Conservation (phyloP, 1,284 basidiomycete genomes). For the Ustilago shanxiensis region DNA sequence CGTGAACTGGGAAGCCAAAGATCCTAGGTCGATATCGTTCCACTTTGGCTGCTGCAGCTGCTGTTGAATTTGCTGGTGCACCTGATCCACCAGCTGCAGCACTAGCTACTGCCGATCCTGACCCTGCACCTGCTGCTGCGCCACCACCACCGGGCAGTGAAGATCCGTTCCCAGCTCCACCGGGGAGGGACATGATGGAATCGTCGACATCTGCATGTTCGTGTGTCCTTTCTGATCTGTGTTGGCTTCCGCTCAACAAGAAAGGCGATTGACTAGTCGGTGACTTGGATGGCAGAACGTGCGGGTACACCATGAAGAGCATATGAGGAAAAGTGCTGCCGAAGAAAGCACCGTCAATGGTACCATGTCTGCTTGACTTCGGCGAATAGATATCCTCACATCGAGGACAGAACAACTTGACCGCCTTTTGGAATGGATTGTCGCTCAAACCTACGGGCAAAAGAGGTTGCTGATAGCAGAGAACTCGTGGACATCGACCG, state of each 20-base stretch:
- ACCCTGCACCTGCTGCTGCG: too few relatives aligned
- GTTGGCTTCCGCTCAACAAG: constrained; percentile 41
- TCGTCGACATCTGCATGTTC: constrained; percentile 73
- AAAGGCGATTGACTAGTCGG: constrained; percentile 59
- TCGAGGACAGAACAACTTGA: constrained; percentile 68
- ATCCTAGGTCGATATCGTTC: constrained; percentile 67
- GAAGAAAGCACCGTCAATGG: constrained; percentile 70
- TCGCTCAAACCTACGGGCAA: constrained; percentile 68
- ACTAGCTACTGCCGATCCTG: constrained; percentile 14
- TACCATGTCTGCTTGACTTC: constrained; percentile 67
- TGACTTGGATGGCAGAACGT: constrained; percentile 75
- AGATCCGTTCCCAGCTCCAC: constrained; percentile 29
- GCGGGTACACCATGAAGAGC: constrained; percentile 77
- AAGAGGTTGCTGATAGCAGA: constrained; percentile 67
- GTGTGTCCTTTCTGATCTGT: constrained; percentile 24
- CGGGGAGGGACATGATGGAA: constrained; percentile 45
- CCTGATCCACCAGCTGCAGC: constrained; percentile 16
- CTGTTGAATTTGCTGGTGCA: constrained; percentile 34
- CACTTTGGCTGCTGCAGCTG: constrained; percentile 54
- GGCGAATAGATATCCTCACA: constrained; percentile 69
- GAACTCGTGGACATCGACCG: constrained; percentile 67
- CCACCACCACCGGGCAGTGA: constrained; percentile 11
- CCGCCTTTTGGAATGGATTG: constrained; percentile 67
- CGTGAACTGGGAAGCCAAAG: constrained; percentile 69
- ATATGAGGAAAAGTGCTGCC: constrained; percentile 69